A percentile compares a stretch with the other conserved stretches of the same genome.
phyloP scores from a whole-genome alignment of 305 asterid species.

The Euphrasia arctica region DNA sequence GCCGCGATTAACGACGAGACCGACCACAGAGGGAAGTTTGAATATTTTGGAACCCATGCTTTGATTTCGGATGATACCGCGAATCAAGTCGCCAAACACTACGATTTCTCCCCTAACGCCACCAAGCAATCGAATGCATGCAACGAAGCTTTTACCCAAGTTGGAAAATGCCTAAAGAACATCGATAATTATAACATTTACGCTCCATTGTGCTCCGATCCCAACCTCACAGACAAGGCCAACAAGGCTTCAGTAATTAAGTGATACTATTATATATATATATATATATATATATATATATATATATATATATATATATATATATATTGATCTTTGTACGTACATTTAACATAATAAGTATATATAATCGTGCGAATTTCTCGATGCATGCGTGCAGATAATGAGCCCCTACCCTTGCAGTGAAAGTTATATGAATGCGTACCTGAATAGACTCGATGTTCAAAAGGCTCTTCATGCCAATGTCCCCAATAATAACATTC shows the following conservation, averaged over 20 bases:
- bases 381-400: not conserved
- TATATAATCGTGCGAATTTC: too few species aligned
- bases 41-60: conserved; percentile 27
- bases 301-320: too few species aligned
- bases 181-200: conserved; percentile 46
- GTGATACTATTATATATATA: too few species aligned
- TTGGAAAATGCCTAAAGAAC: not conserved
- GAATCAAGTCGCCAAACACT: conserved; percentile 29
- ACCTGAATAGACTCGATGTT: conserved; percentile 60
- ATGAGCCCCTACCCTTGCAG: conserved; percentile 56
- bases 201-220: not conserved
- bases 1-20: too few species aligned
- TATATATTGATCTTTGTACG: too few species aligned
- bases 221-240: too few species aligned
- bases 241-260: too few species aligned
- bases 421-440: conserved; percentile 52
- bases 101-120: conserved; percentile 42
- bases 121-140: conserved; percentile 37
- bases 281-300: too few species aligned
- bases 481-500: conserved; percentile 41
- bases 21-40: too few species aligned
- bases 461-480: conserved; percentile 82
- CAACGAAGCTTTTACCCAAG: conserved; percentile 30
- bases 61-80: conserved; percentile 45
- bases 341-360: too few species aligned